phyloP scores from a whole-genome alignment of 345 rosid genomes.

The Sonneratia alba region DNA sequence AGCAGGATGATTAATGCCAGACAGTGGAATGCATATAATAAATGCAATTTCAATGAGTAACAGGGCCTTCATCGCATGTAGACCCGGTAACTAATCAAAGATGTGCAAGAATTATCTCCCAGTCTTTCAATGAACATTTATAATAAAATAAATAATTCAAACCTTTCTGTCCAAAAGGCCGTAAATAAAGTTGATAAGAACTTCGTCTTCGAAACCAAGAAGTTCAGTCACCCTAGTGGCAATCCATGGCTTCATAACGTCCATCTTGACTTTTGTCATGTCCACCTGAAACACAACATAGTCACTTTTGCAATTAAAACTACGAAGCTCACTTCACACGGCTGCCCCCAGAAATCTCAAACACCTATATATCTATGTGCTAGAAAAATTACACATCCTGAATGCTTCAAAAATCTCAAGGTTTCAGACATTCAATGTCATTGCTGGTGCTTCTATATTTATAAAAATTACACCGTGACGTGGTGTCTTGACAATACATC shows the following conservation, averaged over 20 bases:
- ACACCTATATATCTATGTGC: background rate
- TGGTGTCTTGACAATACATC: too few species aligned
- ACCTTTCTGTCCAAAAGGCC: constrained; percentile 85
- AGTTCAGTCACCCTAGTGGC: constrained; percentile 86
- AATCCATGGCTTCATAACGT: constrained; percentile 91
- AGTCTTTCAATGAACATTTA: background rate
- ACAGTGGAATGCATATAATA: too few species aligned
- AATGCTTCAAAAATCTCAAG: background rate
- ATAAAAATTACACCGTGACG: too few species aligned
- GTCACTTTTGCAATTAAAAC: background rate
- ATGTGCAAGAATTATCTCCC: background rate
- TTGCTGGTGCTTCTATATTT: too few species aligned
- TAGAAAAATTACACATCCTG: background rate
- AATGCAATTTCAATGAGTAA: background rate
- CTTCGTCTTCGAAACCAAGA: constrained; percentile 97
- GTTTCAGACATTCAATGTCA: background rate
- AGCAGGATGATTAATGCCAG: too few species aligned
- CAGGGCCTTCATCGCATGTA: background rate
- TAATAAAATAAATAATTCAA: background rate
- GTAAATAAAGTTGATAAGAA: constrained; percentile 86
- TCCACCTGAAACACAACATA: constrained; percentile 48
- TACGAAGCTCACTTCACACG: background rate
- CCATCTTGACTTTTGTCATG: constrained; percentile 85
- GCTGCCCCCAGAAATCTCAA: background rate
- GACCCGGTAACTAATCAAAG: background rate